These are phyloP conservation scores for Botryotinia calthae DNA, from an alignment of 2,329 filamentous ascomycete species.

Conservation along the genomic window DNA sequence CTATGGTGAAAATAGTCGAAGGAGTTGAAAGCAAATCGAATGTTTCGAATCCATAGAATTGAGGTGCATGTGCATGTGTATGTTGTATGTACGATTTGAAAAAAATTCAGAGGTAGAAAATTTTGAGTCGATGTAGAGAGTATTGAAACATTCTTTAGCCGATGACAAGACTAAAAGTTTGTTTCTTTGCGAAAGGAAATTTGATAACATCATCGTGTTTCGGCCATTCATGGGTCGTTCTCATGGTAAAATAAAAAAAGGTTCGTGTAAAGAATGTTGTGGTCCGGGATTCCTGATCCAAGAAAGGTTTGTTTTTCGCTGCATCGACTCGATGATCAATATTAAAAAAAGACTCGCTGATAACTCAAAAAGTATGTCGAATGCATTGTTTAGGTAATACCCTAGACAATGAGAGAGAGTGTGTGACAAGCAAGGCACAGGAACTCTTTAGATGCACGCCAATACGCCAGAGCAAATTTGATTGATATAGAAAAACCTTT, in stretches of 20 bases:
- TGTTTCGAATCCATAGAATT: slow-evolving; percentile 2
- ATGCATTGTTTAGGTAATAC: slow-evolving; percentile 26
- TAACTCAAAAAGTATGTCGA: slow-evolving; percentile 35
- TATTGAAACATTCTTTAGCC: not conserved
- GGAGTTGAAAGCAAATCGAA: slow-evolving; percentile 4
- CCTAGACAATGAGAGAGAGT: not conserved
- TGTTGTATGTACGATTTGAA: slow-evolving; percentile 10
- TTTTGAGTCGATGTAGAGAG: slow-evolving; percentile 7
- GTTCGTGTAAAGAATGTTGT: slow-evolving; percentile 27
- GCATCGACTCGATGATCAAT: slow-evolving; percentile 25
- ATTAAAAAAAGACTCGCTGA: slow-evolving; percentile 24
- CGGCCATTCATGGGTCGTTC: not conserved
- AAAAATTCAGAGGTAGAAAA: not conserved
- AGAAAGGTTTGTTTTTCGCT: slow-evolving; percentile 29
- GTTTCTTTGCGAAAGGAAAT: slow-evolving; percentile 6
- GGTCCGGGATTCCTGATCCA: slow-evolving; percentile 38
- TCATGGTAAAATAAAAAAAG: slow-evolving; percentile 16
- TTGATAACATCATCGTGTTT: slow-evolving; percentile 10
- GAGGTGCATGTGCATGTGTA: slow-evolving; percentile 1
- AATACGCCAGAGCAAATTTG: slow-evolving; percentile 33
- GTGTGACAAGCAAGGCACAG: not conserved
- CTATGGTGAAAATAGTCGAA: slow-evolving; percentile 10
- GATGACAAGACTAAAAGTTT: slow-evolving; percentile 5
- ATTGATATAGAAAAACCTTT: slow-evolving; percentile 25
- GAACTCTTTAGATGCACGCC: slow-evolving; percentile 29